phyloP scores from a whole-genome alignment of 805 yeast species.

The Sungouiozyma ichnusensis region DNA sequence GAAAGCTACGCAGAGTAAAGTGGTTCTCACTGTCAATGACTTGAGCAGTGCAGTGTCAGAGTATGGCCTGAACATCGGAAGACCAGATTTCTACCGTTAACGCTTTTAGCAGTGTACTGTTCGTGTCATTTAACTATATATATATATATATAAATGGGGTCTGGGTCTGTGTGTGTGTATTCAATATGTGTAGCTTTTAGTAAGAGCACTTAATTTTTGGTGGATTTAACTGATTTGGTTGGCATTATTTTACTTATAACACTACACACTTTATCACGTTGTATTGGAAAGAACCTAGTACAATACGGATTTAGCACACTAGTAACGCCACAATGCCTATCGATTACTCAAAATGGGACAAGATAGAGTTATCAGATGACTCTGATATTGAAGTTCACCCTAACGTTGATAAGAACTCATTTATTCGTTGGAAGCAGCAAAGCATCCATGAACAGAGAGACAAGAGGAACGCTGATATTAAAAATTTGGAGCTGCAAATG shows the following conservation, averaged over 20 bases:
- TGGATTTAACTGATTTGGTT: too few relatives aligned
- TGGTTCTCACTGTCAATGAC: constrained; percentile 87
- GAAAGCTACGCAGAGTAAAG: constrained; percentile 45
- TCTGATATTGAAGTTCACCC: constrained; percentile 97
- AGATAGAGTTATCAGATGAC: constrained; percentile 90
- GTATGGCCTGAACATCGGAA: constrained; percentile 77
- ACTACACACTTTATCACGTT: too few relatives aligned
- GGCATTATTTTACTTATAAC: too few relatives aligned
- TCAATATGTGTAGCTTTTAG: too few relatives aligned
- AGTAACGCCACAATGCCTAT: constrained; percentile 71
- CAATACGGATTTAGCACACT: too few relatives aligned
- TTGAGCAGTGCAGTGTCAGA: constrained; percentile 86
- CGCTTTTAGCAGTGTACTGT: too few relatives aligned
- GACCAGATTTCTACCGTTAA: constrained; percentile 90
- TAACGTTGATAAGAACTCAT: constrained; percentile 87
- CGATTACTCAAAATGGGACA: constrained; percentile 97
- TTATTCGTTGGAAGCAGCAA: constrained; percentile 92
- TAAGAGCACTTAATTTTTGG: too few relatives aligned
- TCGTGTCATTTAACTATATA: not conserved
- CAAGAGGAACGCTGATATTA: constrained; percentile 69
- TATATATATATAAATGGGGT: not conserved
- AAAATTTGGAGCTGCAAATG: constrained; percentile 61
- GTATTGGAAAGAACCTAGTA: too few relatives aligned
- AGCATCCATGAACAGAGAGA: constrained; percentile 90
- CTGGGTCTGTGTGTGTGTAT: too few relatives aligned